These are phyloP conservation scores for Scutellaria galericulata DNA, from an alignment of 257 asterid species.

Conservation along the genomic window DNA sequence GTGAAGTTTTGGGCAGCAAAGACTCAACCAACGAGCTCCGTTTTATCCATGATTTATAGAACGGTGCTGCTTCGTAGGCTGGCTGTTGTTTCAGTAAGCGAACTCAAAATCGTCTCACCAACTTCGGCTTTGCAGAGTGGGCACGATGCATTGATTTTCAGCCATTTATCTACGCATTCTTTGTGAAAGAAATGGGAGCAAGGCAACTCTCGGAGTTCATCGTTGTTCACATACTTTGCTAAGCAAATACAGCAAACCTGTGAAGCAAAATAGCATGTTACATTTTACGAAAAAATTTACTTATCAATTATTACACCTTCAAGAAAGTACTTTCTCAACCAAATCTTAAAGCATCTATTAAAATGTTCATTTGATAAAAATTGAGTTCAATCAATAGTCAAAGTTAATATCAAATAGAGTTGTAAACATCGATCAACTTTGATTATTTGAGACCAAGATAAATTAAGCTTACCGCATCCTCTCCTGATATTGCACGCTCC, in stretches of 20 bases:
- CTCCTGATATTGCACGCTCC: conserved; percentile 88
- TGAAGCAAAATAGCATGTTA: conserved; percentile 29
- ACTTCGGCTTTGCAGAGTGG: conserved; percentile 97
- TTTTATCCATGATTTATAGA: neutral
- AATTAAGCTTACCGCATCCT: conserved; percentile 79
- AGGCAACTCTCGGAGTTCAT: conserved; percentile 84
- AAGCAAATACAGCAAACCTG: conserved; percentile 98
- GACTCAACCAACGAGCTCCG: conserved; percentile 11
- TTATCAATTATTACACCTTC: neutral
- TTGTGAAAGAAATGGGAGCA: conserved; percentile 93
- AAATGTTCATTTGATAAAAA: conserved; percentile 2
- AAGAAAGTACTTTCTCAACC: conserved; percentile 3
- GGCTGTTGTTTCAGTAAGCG: conserved; percentile 71
- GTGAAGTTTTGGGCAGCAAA: conserved; percentile 18
- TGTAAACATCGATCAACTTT: conserved; percentile 4
- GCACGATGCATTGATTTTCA: conserved; percentile 83
- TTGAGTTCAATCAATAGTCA: neutral
- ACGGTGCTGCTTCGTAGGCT: conserved; percentile 47
- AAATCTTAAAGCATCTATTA: conserved; percentile 13
- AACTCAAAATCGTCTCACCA: conserved; percentile 66
- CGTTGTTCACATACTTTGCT: conserved; percentile 81
- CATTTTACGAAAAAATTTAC: neutral
- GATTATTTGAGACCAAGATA: conserved; percentile 23
- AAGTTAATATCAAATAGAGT: neutral
- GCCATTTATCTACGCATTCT: conserved; percentile 97